These are phyloP conservation scores for Emericellopsis atlantica DNA, from an alignment of 2,329 filamentous ascomycete genomes.

Conservation along the genomic window DNA sequence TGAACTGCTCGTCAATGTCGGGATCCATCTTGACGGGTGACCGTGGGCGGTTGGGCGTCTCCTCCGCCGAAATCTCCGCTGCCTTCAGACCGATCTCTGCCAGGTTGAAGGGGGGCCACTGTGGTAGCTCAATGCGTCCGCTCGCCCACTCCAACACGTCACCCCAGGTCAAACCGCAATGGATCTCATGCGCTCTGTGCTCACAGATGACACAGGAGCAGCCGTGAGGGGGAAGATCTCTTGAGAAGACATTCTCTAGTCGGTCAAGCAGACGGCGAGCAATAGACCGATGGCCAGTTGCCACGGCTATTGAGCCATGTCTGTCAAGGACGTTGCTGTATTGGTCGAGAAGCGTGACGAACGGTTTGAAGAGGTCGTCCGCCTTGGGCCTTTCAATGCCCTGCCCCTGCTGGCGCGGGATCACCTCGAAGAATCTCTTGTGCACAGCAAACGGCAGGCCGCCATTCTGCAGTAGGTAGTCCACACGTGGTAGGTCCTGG, in stretches of 20 bases:
- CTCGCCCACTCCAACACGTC: conserved; percentile 90
- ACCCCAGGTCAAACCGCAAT: conserved; percentile 78
- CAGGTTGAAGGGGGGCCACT: conserved; percentile 81
- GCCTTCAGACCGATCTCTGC: conserved; percentile 48
- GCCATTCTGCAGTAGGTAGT: conserved; percentile 85
- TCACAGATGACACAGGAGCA: conserved; percentile 81
- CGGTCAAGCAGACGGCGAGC: conserved; percentile 80
- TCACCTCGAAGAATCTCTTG: conserved; percentile 57
- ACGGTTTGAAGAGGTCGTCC: conserved; percentile 67
- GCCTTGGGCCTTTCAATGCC: conserved; percentile 38
- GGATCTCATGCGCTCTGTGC: conserved; percentile 35
- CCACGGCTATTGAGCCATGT: conserved; percentile 84
- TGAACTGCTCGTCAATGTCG: conserved; percentile 86
- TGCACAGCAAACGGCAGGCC: conserved; percentile 62
- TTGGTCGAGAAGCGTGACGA: conserved; percentile 70
- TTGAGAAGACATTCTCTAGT: conserved; percentile 84
- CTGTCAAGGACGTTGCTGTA: conserved; percentile 72
- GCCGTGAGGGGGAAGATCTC: conserved; percentile 78
- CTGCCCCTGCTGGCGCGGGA: conserved; percentile 42
- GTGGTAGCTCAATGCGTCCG: conserved; percentile 71
- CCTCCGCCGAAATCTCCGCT: conserved; percentile 47
- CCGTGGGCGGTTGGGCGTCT: conserved; percentile 35
- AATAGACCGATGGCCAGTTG: conserved; percentile 91
- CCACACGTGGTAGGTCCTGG: conserved; percentile 67
- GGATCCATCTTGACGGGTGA: conserved; percentile 71